Base-by-base conservation (phyloP, 257 asterid genomes). In the Solanum rostratum region DNA sequence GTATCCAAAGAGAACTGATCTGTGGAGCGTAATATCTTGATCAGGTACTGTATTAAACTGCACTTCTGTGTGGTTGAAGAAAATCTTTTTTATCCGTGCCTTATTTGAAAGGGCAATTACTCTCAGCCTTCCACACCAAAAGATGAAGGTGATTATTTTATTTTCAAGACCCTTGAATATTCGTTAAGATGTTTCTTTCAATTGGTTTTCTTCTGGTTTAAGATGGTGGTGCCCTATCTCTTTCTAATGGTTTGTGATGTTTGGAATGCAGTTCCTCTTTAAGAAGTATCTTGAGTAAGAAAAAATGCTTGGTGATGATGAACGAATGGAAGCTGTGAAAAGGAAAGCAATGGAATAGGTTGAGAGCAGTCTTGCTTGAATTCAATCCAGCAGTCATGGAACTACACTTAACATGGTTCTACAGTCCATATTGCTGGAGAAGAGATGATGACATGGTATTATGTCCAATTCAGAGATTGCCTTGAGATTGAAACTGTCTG, bases 1-100 rank as follows among this genome's bases (percentile, higher is more conserved):
- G 87, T 93, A 97, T 90, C 98, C 98, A 18, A 94, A 92, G 91
- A 91, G 98, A 90, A 97, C 97, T 24, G 99, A 97, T 87, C 86
- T 95, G 88, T 95, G 99, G 99, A 97, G 97, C 82, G 84, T 95
- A 84, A n/a, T 97, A 97, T 86, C 90, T 97, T 12, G 99, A 97
- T 88, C 99, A 93, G 85, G 99, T 97, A 93, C 89, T 65, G 3
- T 12, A 53, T 18, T 49, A 50, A 76, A 46, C 45, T 24, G 10
- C 62, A 85, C 71, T 15, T 22, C 22, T 14, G 22, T 62, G 55
- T 49, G 57, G 7, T 33, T 16, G 30, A 4, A 41, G 27, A 52
- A 3, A 7, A n/a, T 60, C 10, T 15, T n/a, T 53, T 52, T 39
- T 11, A 41, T 95, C 52, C 98, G 96, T 71, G 94, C 97, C 29